Evolutionary conservation across 495 filamentous ascomycete species (phyloP), one percentile per base, ranked within the genome.

Genomic region (Clavariopsis aquatica): DNA sequence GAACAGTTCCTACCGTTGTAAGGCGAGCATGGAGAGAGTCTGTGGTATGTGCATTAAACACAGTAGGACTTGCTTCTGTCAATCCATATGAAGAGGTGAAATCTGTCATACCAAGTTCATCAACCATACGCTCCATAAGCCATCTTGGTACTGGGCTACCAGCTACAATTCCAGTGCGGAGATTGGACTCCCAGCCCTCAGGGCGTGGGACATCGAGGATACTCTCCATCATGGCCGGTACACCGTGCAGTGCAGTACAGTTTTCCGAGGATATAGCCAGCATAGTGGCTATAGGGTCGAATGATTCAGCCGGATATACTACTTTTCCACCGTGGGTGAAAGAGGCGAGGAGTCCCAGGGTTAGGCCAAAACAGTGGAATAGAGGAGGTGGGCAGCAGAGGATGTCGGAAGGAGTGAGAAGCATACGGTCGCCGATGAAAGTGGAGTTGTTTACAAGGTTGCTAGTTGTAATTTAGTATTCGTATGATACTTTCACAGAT

Each of bases 321-420:
- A 88, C 84, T 66, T 84, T 87, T 49, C 82, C 79, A 36, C 87
- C 87, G 71, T 89, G 86, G 0, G 86, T 88, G 45, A 89, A 73
- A 34, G 84, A 81, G 0, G 87, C 81, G 68, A 89, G 79, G 66
- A 90, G 80, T 8, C 87, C 87, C 19, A 90, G 80, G 23, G 89
- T 86, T 26, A 90, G 81, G 15, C 87, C 87, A 70, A 90, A 90
- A 78, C 87, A 89, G 75, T 89, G 87, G 75, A 89, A 90, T 0
- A 89, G 77, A 0, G 87, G 87, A 1, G 86, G 86, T 1, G 87
- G 86, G 70, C 87, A 89, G 77, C 86, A 88, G 52, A 90, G 79
- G 31, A 83, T 77, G 72, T 89, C 87, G 57, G 78, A 76, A 0
- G 84, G 80, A 3, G 81, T 83, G 1, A 90, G 77, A 10, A 78